Evolutionary conservation across 2,329 filamentous ascomycete species (phyloP), one percentile per base, ranked within the genome.

Genomic region (Mycosphaerella sp.): DNA sequence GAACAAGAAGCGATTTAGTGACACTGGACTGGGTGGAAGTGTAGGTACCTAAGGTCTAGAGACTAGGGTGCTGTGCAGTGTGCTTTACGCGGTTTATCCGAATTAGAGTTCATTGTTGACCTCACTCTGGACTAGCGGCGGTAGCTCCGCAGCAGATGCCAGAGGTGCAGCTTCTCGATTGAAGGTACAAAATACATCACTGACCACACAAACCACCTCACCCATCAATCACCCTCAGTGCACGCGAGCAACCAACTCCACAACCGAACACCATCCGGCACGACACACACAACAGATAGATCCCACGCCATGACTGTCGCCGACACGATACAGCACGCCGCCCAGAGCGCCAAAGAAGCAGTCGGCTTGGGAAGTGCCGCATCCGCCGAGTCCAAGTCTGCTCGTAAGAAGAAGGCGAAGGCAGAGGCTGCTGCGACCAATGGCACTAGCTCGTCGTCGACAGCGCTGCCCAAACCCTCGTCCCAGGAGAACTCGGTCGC

Each of bases 361-460:
- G 39, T 52, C 59, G 75, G 79, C 61, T 73, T 76, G 59, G 76
- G 78, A 64, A 68, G 77, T 62, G 80, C 86, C 60, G 76, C 82
- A 56, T 41, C 46, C 25, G 66, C 63, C 48, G 74, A 77, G 64
- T 75, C 73, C 49, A 77, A 76, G 70, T 73, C 68, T 55, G 72
- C 73, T 28, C 74, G 73, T 68, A 78, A 77, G 74, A 61, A 58
- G 59, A 59, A 56, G 52, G 50, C 69, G 58, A 76, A 71, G 67
- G 73, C 64, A 54, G 71, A 70, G 45, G 63, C 64, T 39, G 66
- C 63, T 49, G 62, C 59, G 27, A 61, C 62, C 45, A 60, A 60
- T 39, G 47, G 30, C 37, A 58, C 65, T 32, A 55, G 43, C 21
- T 52, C 50, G 41, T 34, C 48, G 12, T 35, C 53, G 6, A 14